Conservation (phyloP, 1,284 basidiomycete species). For the Chiua sp. region DNA sequence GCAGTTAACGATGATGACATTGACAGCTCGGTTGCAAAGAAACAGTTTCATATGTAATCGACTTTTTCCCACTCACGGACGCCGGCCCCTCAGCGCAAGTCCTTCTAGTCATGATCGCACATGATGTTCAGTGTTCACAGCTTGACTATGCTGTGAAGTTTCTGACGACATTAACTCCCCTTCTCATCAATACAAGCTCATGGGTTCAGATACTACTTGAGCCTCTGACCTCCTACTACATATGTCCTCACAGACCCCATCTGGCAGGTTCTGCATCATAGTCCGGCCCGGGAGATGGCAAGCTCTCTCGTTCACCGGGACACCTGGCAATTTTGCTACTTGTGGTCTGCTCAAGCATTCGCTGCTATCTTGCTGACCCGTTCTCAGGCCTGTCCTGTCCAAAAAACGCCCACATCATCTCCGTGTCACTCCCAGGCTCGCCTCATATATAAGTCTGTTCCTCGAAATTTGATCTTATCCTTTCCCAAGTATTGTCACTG, state of each 20-base stretch:
- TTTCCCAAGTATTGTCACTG: slow-evolving; percentile 6
- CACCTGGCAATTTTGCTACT: background rate
- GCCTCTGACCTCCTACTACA: too few relatives aligned
- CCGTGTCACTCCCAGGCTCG: slow-evolving; percentile 20
- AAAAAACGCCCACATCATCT: background rate
- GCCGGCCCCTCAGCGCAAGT: too few relatives aligned
- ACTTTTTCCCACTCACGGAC: background rate
- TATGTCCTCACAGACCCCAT: background rate
- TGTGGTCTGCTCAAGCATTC: background rate
- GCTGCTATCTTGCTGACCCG: background rate
- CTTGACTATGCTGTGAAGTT: background rate
- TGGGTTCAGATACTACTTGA: background rate
- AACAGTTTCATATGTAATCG: background rate
- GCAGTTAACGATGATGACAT: too few relatives aligned
- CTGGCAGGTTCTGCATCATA: background rate
- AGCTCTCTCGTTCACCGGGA: background rate
- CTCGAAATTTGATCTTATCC: background rate
- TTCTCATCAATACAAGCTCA: background rate
- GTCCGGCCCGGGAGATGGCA: background rate
- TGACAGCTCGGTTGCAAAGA: too few relatives aligned
- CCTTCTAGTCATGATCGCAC: background rate
- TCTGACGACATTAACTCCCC: background rate
- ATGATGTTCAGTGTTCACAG: background rate
- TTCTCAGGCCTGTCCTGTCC: slow-evolving; percentile 1
- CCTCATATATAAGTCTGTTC: slow-evolving; percentile 14